Evolutionary conservation across 192 early-diverging fungal species (phyloP).

Genomic region (Pecoramyces ruminantium): DNA sequence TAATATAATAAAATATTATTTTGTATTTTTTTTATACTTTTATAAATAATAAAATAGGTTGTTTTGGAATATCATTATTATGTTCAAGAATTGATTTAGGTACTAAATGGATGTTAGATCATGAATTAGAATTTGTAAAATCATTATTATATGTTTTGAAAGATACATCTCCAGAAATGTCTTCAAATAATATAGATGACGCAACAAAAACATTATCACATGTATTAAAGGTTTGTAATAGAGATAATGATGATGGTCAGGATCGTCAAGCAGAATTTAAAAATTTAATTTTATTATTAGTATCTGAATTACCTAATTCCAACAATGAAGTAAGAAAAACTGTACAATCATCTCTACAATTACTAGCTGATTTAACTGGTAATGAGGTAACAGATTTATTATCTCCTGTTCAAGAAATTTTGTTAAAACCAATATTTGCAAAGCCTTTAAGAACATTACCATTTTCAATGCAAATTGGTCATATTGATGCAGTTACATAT

Average conservation of each 20-base stretch:
- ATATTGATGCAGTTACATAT: slow-evolving; percentile 97
- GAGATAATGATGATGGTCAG: not conserved
- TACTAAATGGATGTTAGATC: slow-evolving; percentile 78
- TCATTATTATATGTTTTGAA: slow-evolving; percentile 88
- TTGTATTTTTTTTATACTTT: too few species aligned
- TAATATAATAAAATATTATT: too few species aligned
- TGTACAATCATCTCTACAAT: slow-evolving; percentile 61
- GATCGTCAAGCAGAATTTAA: slow-evolving; percentile 44
- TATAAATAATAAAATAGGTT: too few species aligned
- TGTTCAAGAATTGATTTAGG: slow-evolving; percentile 70
- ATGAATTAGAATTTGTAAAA: slow-evolving; percentile 85
- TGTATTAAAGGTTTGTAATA: slow-evolving; percentile 49
- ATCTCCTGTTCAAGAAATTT: slow-evolving; percentile 59
- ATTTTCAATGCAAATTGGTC: slow-evolving; percentile 91
- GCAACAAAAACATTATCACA: slow-evolving; percentile 52
- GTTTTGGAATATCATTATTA: slow-evolving; percentile 70
- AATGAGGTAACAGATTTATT: slow-evolving; percentile 72
- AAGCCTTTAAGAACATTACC: slow-evolving; percentile 92
- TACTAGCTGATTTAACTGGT: slow-evolving; percentile 62
- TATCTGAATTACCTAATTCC: slow-evolving; percentile 81
- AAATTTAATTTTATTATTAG: slow-evolving; percentile 57
- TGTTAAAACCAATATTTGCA: slow-evolving; percentile 84
- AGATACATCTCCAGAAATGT: slow-evolving; percentile 64
- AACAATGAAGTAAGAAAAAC: slow-evolving; percentile 76
- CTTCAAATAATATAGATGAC: slow-evolving; percentile 50